A percentile compares a stretch with the other conserved stretches of the same genome.
These are phyloP conservation scores for Agapanthus africanus DNA, from an alignment of 106 monocot species.

Conservation along the genomic window DNA sequence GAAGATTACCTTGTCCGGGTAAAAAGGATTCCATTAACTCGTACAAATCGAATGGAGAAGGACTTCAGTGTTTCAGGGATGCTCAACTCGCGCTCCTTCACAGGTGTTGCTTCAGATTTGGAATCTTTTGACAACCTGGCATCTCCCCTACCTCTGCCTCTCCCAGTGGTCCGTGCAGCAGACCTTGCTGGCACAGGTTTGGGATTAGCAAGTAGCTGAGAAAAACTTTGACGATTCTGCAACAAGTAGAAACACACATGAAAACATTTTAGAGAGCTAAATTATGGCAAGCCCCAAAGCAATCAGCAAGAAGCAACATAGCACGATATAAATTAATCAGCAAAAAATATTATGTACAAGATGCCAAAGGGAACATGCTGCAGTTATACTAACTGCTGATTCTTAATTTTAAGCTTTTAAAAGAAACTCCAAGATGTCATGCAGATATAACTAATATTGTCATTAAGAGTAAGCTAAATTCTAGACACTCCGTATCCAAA, in stretches of 20 bases:
- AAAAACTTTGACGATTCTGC: slow-evolving; percentile 79
- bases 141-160: slow-evolving; percentile 56
- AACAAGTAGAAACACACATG: not conserved
- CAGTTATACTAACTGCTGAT: not conserved
- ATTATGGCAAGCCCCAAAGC: not conserved
- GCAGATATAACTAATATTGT: not conserved
- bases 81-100: slow-evolving; percentile 36
- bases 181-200: slow-evolving; percentile 34
- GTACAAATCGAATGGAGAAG: slow-evolving; percentile 74
- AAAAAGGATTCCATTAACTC: slow-evolving; percentile 92
- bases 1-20: slow-evolving; percentile 75
- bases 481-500: not conserved
- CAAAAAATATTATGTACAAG: not conserved
- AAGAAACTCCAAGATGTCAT: not conserved
- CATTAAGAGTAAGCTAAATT: not conserved
- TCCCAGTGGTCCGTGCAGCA: slow-evolving; percentile 35
- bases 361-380: not conserved
- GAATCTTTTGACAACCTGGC: slow-evolving; percentile 40
- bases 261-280: not conserved
- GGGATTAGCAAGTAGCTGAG: slow-evolving; percentile 41
- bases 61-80: slow-evolving; percentile 47
- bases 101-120: slow-evolving; percentile 19
- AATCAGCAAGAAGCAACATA: not conserved
- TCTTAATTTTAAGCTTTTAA: not conserved
- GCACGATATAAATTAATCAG: not conserved